Evolutionary conservation across 495 filamentous ascomycete species (phyloP), one percentile per base, ranked within the genome.

Genomic region (Neohortaea acidophila): DNA sequence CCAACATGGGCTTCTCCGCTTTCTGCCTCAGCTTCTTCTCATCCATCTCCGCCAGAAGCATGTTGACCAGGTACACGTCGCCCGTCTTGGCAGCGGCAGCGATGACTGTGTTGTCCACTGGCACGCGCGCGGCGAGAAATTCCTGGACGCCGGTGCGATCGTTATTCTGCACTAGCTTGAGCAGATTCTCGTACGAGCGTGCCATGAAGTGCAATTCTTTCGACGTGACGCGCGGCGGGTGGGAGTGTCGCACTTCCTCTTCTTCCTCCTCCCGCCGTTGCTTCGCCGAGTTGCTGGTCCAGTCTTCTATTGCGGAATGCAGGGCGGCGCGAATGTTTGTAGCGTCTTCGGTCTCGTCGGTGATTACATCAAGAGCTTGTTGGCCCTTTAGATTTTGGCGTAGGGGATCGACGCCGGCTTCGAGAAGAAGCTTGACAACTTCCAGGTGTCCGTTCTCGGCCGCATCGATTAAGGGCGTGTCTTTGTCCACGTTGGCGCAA

Each of bases 401-500:
- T 28, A 81, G 76, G 14, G 89, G 91, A 49, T 97, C 86, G 4
- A 86, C 84, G 21, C 85, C 84, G 17, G 81, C 81, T 22, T 51
- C 40, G 15, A 78, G 73, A 7, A 97, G 68, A 9, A 91, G 64
- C 52, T 77, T 81, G 14, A 97, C 84, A 9, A 94, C 84, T n/a
- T 79, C 82, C 3, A 91, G 54, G 52, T 96, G 82, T 1, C 84
- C 80, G 52, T 96, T 96, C 48, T 94, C 87, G 20, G 94, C 81
- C 0, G 89, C 89, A 64, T 97, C 89, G 28, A 96, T 80, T 22
- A 97, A 66, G 14, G 89, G 91, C 0, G 89, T 94, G 46, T 97
- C 89, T 53, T 79, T 79, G 49, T 93, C 82, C 33, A 85, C 79
- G 51, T 82, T 84, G 34, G 70, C 64, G 34, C 69, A 70, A 45